These are phyloP conservation scores for Neurospora sp. DNA, from an alignment of 495 filamentous ascomycete genomes.

Conservation along the genomic window DNA sequence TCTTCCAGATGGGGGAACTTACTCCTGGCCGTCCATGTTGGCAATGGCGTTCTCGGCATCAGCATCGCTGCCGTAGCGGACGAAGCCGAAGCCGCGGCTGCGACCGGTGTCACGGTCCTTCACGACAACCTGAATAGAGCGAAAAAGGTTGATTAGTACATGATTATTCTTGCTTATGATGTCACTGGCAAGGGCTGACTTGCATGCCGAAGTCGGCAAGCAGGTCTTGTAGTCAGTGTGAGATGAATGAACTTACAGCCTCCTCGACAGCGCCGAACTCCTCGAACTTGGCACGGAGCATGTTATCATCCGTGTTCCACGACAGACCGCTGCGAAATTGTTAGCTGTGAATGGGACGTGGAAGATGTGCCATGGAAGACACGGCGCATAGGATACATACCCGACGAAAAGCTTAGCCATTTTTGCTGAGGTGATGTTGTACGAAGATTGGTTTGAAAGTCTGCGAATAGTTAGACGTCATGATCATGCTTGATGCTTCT, in stretches of 20 bases:
- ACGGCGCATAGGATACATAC: slow-evolving; percentile 39
- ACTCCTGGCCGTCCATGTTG: slow-evolving; percentile 93
- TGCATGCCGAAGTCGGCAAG: background rate
- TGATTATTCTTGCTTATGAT: background rate
- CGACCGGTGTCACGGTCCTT: slow-evolving; percentile 95
- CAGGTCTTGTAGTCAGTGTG: background rate
- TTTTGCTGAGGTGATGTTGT: slow-evolving; percentile 12
- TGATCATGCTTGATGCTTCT: background rate
- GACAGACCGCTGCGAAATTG: slow-evolving; percentile 65
- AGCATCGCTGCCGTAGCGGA: slow-evolving; percentile 70
- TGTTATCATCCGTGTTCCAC: slow-evolving; percentile 89
- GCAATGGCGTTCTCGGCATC: slow-evolving; percentile 75
- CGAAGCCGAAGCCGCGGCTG: slow-evolving; percentile 95
- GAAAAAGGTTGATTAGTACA: slow-evolving; percentile 7
- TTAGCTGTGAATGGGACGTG: background rate
- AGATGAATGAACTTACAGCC: slow-evolving; percentile 56
- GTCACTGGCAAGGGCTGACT: background rate
- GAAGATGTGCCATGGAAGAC: background rate
- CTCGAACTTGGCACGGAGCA: slow-evolving; percentile 77
- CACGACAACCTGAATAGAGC: slow-evolving; percentile 66
- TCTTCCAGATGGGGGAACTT: slow-evolving; percentile 23
- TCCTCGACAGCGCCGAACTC: slow-evolving; percentile 83
- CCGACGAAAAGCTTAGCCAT: slow-evolving; percentile 93
- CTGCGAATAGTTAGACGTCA: background rate
- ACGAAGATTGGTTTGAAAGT: background rate